Evolutionary conservation across 2,329 filamentous ascomycete genomes (phyloP).

Genomic region (Talaromyces pinophilus): DNA sequence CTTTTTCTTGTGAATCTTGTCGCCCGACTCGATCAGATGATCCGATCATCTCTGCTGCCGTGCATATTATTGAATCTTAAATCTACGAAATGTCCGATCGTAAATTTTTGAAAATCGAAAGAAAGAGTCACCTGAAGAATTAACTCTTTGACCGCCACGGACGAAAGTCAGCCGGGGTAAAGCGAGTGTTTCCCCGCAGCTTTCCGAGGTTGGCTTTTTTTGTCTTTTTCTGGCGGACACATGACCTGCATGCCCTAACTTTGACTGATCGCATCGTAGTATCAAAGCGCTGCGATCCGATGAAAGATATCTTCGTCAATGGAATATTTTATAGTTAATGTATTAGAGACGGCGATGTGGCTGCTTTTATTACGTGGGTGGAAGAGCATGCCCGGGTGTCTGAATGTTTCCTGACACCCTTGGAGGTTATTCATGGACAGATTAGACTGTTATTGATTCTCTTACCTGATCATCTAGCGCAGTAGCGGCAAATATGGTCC

Average conservation of each 20-base stretch:
- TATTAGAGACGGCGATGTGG: not conserved
- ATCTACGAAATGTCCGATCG: not conserved
- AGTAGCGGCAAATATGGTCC: too few relatives aligned
- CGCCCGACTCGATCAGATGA: constrained; percentile 2
- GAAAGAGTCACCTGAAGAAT: not conserved
- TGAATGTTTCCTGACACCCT: too few relatives aligned
- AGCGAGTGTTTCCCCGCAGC: not conserved
- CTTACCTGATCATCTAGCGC: too few relatives aligned
- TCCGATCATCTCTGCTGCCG: not conserved
- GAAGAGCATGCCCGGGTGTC: too few relatives aligned
- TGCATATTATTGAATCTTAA: not conserved
- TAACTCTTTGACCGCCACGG: not conserved
- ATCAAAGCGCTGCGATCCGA: too few relatives aligned
- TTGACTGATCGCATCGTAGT: not conserved
- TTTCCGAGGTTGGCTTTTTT: not conserved
- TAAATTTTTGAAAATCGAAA: not conserved
- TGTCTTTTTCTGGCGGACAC: not conserved
- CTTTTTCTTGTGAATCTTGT: not conserved
- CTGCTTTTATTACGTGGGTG: not conserved
- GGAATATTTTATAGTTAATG: not conserved
- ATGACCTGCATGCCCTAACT: constrained; percentile 4
- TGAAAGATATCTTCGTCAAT: too few relatives aligned
- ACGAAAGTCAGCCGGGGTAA: not conserved
- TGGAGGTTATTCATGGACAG: too few relatives aligned
- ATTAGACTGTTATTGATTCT: too few relatives aligned